Evolutionary conservation across 176 grass and related monocot species (phyloP), one percentile per base, ranked within the genome.

Genomic region (Dendrocalamus sinicus): DNA sequence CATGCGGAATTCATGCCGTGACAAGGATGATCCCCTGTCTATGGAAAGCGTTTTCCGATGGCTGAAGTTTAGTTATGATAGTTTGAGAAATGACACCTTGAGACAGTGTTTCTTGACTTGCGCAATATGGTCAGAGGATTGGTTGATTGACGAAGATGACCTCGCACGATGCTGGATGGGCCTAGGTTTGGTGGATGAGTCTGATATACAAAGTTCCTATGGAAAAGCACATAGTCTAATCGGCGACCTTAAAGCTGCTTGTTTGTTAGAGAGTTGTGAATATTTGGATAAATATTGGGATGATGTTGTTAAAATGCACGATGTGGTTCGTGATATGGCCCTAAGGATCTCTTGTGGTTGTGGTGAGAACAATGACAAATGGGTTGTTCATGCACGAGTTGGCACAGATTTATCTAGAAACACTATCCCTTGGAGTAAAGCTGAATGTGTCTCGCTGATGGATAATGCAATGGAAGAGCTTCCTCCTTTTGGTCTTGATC

Each of bases 271-370:
- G 68, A 13, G 12, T 4, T 32, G 4, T 52, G 76, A 76, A 13
- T n/a, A 30, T 30, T 4, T 26, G 26, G 26, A 26, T 26, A 26
- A 26, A 26, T 37, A 5, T 37, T 5, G 37, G 37, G 35, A 35
- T 35, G 2, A 35, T 35, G 35, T 3, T 37, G 37, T 88, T 15
- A 85, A 59, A 58, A 52, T 92, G 51, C 86, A 92, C 46, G 81
- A 88, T 52, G 77, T 89, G 12, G 23, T 92, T 13, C 81, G 71
- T 12, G 82, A 88, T 46, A 88, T 89, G 90, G 53, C 81, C 0
- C 14, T 85, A 20, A 88, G 90, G 90, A 76, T 91, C 24, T 35
- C 48, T 15, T 40, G 57, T 41, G 84, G 74, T 0, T 67, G 54
- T 3, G 48, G 84, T 41, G 14, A 54, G 20, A 71, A 73, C 1